phyloP scores from a whole-genome alignment of 768 basidiomycete genomes.

The Infundibulicybe gibba region DNA sequence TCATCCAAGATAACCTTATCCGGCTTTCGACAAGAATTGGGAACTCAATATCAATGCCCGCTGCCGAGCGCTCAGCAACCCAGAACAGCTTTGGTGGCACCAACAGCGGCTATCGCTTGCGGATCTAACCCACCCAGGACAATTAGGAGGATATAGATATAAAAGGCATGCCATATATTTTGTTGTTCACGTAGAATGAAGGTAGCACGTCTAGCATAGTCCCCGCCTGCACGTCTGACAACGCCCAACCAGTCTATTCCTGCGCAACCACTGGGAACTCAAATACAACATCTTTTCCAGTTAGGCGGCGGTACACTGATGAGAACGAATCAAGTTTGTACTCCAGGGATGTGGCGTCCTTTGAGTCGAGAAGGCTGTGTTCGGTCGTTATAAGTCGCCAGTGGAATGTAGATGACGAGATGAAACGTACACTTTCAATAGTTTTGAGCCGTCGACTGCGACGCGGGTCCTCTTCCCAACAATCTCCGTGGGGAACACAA shows the following conservation, averaged over 20 bases:
- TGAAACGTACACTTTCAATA: slow-evolving; percentile 94
- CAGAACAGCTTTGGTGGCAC: too few relatives aligned
- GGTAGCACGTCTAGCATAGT: slow-evolving; percentile 21
- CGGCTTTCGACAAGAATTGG: slow-evolving; percentile 7
- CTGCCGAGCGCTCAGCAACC: too few relatives aligned
- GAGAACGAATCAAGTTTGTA: slow-evolving; percentile 99
- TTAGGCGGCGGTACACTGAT: slow-evolving; percentile 91
- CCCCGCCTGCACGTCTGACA: slow-evolving; percentile 24
- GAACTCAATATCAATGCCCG: slow-evolving; percentile 1
- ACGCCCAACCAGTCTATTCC: slow-evolving; percentile 44
- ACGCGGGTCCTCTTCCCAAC: slow-evolving; percentile 98
- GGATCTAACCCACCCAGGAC: too few relatives aligned
- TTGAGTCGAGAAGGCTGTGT: slow-evolving; percentile 90
- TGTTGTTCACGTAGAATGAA: slow-evolving; percentile 14
- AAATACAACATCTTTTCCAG: slow-evolving; percentile 95
- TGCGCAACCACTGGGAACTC: slow-evolving; percentile 82
- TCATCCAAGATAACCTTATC: slow-evolving; percentile 6
- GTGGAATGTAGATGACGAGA: too few relatives aligned
- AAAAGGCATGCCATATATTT: slow-evolving; percentile 15
- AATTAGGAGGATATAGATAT: too few relatives aligned
- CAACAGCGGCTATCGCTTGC: too few relatives aligned
- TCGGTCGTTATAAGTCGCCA: slow-evolving; percentile 13
- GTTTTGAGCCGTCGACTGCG: slow-evolving; percentile 88
- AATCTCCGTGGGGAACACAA: slow-evolving; percentile 98
- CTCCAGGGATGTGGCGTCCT: slow-evolving; percentile 96